Base-by-base conservation (phyloP, 2,329 filamentous ascomycete species). In the Escovopsis weberi region DNA sequence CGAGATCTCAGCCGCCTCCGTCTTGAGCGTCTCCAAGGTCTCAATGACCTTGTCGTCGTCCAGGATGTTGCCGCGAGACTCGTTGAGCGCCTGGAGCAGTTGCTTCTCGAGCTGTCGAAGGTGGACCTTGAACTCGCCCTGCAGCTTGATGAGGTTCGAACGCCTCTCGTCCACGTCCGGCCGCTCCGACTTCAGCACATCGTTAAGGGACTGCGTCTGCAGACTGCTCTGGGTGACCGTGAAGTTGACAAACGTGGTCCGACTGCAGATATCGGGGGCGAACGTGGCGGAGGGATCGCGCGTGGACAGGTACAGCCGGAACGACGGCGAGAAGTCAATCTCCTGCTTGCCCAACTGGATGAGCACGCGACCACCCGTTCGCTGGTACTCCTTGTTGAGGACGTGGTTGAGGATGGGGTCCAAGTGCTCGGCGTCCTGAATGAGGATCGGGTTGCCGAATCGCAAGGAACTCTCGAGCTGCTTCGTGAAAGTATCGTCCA, bases 51-150 rank as follows among this genome's bases (percentile, higher is more conserved):
- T 86, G 64, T 98, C 91, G 55, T 98, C 93, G 59, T 98, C 91
- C 38, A 98, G 76, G 53, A 98, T 98, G 55, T 98, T 98, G 52
- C 91, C 91, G 40, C 86, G 85, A 43, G 89, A 96, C 63, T 95
- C 89, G 57, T 98, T 98, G 56, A 98, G 79, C 26, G 93, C 89
- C 60, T 95, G 87, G 39, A 98, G 69, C 41, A 98, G 72, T 44
- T 85, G 81, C 66, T 94, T 95, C 69, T 98, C 93, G 26, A 98
- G 75, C 61, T 94, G 85, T 48, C 91, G 82, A 37, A 98, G 76
- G 63, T 95, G 89, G n/a, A 96, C 81, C 66, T 93, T 95, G 74
- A 98, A 98, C 64, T 98, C 93, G 55, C 91, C 91, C 66, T 98
- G 91, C 55, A 95, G 77, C 67, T 98, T 98, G 73, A 96, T 94